Percentiles rank a stretch among this genome's conserved stretches.
Evolutionary conservation across 2,329 filamentous ascomycete species (phyloP).

Genomic region (Purpureocillium takamizusanense): DNA sequence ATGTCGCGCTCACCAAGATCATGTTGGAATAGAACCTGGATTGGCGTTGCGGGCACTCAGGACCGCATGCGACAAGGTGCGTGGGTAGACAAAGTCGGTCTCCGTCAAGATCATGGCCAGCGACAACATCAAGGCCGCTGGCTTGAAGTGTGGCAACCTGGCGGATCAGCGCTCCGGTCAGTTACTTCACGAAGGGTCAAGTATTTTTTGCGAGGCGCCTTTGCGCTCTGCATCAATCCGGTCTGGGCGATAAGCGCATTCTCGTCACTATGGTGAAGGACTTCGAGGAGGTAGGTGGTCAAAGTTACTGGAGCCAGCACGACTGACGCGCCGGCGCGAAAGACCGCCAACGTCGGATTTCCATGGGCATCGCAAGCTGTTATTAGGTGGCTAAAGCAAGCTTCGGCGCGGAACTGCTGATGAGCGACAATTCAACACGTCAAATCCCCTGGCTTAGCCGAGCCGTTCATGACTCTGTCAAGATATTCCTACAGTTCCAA

Average conservation of each 20-base stretch:
- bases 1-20: constrained; percentile 29
- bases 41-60: constrained; percentile 59
- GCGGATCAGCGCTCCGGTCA: neutral
- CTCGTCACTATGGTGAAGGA: constrained; percentile 43
- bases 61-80: constrained; percentile 57
- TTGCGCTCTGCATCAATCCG: constrained; percentile 47
- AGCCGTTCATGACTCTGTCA: constrained; percentile 57
- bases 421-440: constrained; percentile 58
- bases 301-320: constrained; percentile 60
- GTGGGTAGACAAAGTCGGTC: no score
- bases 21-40: constrained; percentile 56
- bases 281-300: constrained; percentile 43
- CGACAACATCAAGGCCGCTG: constrained; percentile 46
- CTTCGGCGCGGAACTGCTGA: constrained; percentile 47
- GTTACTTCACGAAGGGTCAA: constrained; percentile 33
- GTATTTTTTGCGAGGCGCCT: constrained; percentile 35
- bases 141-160: constrained; percentile 52
- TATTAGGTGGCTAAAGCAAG: constrained; percentile 48
- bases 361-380: constrained; percentile 60
- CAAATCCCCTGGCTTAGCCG: constrained; percentile 59
- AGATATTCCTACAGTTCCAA: constrained; percentile 60
- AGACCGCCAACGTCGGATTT: constrained; percentile 59
- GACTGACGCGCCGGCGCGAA: constrained; percentile 56
- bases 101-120: constrained; percentile 52
- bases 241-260: constrained; percentile 50